Conservation (phyloP, 345 rosid species). For the Adansonia digitata region DNA sequence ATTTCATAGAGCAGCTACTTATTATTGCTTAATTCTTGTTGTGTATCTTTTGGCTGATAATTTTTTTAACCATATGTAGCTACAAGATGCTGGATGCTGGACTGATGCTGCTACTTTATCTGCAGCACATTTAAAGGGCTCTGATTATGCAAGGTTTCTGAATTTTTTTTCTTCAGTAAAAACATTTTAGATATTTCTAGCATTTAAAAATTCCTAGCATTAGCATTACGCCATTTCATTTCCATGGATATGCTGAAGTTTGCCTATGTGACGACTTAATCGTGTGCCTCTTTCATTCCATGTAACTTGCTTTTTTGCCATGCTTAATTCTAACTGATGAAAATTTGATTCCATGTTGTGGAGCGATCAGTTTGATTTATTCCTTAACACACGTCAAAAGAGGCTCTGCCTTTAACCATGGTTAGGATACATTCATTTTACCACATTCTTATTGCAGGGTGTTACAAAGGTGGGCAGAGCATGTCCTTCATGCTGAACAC, state of each 20-base stretch:
- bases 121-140: constrained; percentile 89
- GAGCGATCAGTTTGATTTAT: background rate
- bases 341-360: background rate
- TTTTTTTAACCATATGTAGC: constrained; percentile 35
- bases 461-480: constrained; percentile 90
- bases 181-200: background rate
- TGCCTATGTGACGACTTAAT: background rate
- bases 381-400: background rate
- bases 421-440: background rate
- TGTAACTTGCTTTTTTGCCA: background rate
- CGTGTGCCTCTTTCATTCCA: background rate
- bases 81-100: constrained; percentile 99
- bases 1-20: background rate
- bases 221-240: background rate
- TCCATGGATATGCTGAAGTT: background rate
- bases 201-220: background rate
- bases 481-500: constrained; percentile 70
- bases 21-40: background rate
- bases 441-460: constrained; percentile 42
- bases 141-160: constrained; percentile 83
- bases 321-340: background rate
- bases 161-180: background rate
- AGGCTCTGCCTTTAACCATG: background rate
- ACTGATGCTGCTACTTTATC: constrained; percentile 99
- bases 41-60: background rate